These are phyloP conservation scores for Grifola frondosa DNA, from an alignment of 1,284 basidiomycete genomes.

Conservation along the genomic window DNA sequence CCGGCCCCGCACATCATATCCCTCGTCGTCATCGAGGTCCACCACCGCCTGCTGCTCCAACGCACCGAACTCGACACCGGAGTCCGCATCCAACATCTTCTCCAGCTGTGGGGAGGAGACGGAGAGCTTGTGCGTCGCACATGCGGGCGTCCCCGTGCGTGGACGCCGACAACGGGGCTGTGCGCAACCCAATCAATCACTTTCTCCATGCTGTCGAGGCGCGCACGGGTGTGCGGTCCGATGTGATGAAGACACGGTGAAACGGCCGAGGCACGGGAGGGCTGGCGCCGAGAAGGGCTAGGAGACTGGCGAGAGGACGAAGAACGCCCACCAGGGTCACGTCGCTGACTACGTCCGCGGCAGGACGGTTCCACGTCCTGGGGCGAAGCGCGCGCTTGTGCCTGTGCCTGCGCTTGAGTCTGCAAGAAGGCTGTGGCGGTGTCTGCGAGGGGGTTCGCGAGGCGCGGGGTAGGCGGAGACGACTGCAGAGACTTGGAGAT, in stretches of 20 bases:
- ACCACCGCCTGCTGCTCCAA: conserved; percentile 10
- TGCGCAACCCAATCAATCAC: conserved; percentile 35
- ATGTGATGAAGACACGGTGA: too few relatives aligned
- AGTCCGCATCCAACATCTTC: conserved; percentile 17
- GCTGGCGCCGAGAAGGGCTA: conserved; percentile 28
- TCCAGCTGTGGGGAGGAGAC: conserved; percentile 24
- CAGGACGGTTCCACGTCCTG: conserved; percentile 21
- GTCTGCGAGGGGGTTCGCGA: conserved; percentile 31
- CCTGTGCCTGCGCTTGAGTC: conserved; percentile 16
- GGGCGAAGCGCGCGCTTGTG: conserved; percentile 12
- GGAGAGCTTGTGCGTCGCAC: conserved; percentile 30
- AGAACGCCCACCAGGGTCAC: conserved; percentile 29
- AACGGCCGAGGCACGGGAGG: conserved; percentile 15
- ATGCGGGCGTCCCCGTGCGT: conserved; percentile 13
- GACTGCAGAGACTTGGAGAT: conserved; percentile 36
- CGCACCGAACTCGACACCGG: conserved; percentile 19
- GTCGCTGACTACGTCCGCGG: conserved; percentile 29
- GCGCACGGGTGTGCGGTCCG: conserved; percentile 24
- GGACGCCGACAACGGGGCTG: conserved; percentile 26
- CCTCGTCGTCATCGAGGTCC: conserved; percentile 21
- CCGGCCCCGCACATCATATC: conserved; percentile 20
- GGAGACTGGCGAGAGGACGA: conserved; percentile 28
- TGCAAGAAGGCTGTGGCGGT: conserved; percentile 28
- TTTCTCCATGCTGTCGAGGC: conserved; percentile 35
- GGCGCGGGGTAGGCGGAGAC: conserved; percentile 34